Conservation (phyloP, 2,329 filamentous ascomycete species). For the Corynespora cassiicola region DNA sequence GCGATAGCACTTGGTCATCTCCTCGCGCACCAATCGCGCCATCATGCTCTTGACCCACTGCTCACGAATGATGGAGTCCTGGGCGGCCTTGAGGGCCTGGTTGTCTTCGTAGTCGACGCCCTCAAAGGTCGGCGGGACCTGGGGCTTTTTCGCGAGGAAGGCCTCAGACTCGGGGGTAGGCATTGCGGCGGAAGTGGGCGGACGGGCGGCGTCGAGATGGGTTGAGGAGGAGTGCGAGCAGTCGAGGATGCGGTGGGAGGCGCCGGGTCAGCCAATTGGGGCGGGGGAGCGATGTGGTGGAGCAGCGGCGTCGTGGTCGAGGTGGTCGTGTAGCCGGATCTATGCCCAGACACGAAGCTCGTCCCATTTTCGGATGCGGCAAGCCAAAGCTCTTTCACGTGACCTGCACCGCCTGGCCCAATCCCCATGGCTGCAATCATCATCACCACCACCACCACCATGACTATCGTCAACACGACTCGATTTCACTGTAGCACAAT, state of each 20-base stretch:
- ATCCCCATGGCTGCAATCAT: too few species aligned
- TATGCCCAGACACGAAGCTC: too few species aligned
- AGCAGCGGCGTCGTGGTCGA: constrained; percentile 4
- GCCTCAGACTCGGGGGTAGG: constrained; percentile 82
- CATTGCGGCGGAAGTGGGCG: constrained; percentile 58
- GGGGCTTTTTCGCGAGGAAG: constrained; percentile 85
- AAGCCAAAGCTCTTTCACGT: too few species aligned
- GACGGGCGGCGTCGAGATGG: constrained; percentile 5
- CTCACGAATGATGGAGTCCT: constrained; percentile 82
- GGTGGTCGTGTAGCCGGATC: constrained; percentile 8
- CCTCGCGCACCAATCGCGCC: constrained; percentile 80
- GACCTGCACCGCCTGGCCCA: too few species aligned
- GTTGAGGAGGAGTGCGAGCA: background rate
- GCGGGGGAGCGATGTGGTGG: constrained; percentile 12
- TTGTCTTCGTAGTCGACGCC: constrained; percentile 88
- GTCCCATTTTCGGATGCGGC: too few species aligned
- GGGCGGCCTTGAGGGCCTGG: constrained; percentile 78
- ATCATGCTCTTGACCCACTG: constrained; percentile 93
- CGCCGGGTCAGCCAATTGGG: background rate
- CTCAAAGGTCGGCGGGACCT: constrained; percentile 81
- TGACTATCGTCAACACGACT: too few species aligned
- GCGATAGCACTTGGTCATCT: constrained; percentile 86
- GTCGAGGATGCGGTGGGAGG: constrained; percentile 7
- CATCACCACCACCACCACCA: too few species aligned
- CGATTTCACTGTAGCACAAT: too few species aligned